Percentiles rank a stretch among this genome's conserved stretches.
These are phyloP conservation scores for Neurospora sublineolata DNA, from an alignment of 495 filamentous ascomycete species.

Conservation along the genomic window DNA sequence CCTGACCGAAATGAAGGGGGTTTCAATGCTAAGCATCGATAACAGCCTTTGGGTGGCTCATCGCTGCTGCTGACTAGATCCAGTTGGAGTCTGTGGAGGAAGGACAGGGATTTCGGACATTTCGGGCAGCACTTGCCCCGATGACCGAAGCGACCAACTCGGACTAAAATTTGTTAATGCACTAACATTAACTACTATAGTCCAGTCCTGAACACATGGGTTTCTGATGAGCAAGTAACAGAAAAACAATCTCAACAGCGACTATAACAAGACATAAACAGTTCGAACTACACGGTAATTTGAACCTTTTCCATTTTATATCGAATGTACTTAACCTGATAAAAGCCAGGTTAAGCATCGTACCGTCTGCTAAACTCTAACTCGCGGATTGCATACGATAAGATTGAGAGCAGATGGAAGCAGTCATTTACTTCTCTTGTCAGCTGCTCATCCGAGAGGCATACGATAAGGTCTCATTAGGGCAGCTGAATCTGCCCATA, in stretches of 20 bases:
- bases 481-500: background rate
- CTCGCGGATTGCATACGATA: background rate
- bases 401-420: background rate
- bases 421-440: background rate
- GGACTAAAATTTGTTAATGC: background rate
- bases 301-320: background rate
- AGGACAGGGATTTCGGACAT: background rate
- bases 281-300: background rate
- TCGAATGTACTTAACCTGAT: background rate
- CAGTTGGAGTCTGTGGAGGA: background rate
- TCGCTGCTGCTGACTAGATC: background rate
- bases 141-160: background rate
- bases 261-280: background rate
- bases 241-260: background rate
- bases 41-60: background rate
- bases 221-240: background rate
- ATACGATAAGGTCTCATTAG: background rate
- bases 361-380: background rate
- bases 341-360: background rate
- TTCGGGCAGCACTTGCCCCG: background rate
- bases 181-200: background rate
- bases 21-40: background rate
- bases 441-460: background rate
- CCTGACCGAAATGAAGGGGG: background rate
- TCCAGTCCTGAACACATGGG: background rate